Conservation (phyloP, 768 basidiomycete species). For the Lepiota venenata region DNA sequence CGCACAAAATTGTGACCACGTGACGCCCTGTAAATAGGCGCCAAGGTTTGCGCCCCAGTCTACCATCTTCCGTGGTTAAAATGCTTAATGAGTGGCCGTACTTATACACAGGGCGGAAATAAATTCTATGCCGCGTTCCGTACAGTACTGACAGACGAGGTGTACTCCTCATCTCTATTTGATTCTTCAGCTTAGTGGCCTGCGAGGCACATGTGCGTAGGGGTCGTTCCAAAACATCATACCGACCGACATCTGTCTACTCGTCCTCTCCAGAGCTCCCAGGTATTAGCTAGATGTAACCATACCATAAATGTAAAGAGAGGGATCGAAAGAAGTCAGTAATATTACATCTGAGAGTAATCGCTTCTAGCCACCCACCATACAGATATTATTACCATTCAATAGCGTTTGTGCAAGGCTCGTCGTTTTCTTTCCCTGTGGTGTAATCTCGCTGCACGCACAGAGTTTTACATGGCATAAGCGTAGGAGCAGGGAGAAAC, state of each 20-base stretch:
- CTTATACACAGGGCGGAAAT: too few species aligned
- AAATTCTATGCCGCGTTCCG: too few species aligned
- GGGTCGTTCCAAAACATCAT: neutral
- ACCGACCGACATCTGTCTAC: neutral
- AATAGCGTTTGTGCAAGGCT: slow-evolving; percentile 83
- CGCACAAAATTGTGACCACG: slow-evolving; percentile 17
- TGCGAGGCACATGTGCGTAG: too few species aligned
- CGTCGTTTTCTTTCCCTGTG: slow-evolving; percentile 77
- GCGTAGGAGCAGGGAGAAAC: neutral
- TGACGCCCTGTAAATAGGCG: too few species aligned
- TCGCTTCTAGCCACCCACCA: slow-evolving; percentile 48
- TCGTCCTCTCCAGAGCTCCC: slow-evolving; percentile 32
- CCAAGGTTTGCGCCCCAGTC: too few species aligned
- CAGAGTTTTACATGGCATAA: neutral
- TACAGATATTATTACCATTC: slow-evolving; percentile 96
- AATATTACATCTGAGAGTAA: neutral
- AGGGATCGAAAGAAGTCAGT: neutral
- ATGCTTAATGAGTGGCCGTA: too few species aligned
- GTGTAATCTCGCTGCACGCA: slow-evolving; percentile 71
- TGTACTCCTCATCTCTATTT: too few species aligned
- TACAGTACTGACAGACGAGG: too few species aligned
- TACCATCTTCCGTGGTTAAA: too few species aligned
- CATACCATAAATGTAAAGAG: neutral
- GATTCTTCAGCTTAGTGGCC: too few species aligned
- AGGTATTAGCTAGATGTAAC: slow-evolving; percentile 29